Base-by-base conservation (phyloP, 1,139 yeast genomes). In the Debaryomyces sp. region DNA sequence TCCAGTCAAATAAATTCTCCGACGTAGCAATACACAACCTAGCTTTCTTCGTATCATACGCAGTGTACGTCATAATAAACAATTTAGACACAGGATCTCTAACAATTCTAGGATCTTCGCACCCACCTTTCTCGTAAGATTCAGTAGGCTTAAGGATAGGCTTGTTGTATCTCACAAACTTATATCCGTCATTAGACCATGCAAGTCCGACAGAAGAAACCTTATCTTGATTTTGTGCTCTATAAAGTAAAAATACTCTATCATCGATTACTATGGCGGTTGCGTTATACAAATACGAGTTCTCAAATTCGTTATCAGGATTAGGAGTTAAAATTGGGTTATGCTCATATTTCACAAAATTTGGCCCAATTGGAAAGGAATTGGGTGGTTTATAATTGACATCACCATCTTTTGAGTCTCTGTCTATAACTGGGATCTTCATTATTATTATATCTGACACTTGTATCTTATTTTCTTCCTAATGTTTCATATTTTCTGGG, bases 101-200 rank as follows among this genome's bases (percentile, higher is more conserved):
- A 6, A 72, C 74, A 32, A 75, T 68, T 39, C 80, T 57, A 3
- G 80, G 80, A 50, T 75, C 80, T 53, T 75, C 80, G 47, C 75
- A 65, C 1, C 80, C 80, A 2, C 71, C 71, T 24, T 50, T 44
- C 53, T 75, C 80, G 70, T 75, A 75, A 1, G 69, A 60, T 53
- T 75, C 79, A 1, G 77, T 67, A 3, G 78, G 73, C 23, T 49
- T 51, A 30, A 75, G 49, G 13, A 75, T 60, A 6, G 80, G 79
- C 43, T 64, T 58, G 36, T 59, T 61, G 53, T 65, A 66, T 47
- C 72, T 59, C 8, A 52, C 59, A 55, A 74, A 74, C 41, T 62
- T 59, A 54, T 63, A 62, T 0, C 79, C 79, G 52, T 74, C 77
- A 1, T 55, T 57, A 17, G 75, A 70, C 78, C 78, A 74, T 5